Evolutionary conservation across 1,284 basidiomycete species (phyloP).

Genomic region (Thecaphora frezii): DNA sequence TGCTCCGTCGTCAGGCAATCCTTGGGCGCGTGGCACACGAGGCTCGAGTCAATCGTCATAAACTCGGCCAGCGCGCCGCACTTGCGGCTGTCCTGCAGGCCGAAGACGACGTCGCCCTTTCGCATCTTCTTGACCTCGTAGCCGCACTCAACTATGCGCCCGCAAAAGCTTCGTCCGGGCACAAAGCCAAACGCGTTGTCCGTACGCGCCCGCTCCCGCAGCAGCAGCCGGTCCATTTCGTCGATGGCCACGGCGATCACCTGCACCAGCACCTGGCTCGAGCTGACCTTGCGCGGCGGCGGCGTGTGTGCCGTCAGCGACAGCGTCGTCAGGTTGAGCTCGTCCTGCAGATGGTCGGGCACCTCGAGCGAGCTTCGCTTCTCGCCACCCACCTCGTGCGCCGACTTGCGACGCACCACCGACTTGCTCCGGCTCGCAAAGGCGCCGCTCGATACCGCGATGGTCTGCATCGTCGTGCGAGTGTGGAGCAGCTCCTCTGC

Average conservation of each 20-base stretch:
- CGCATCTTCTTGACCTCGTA: conserved; percentile 57
- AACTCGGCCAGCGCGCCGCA: conserved; percentile 60
- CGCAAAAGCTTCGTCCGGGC: conserved; percentile 60
- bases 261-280: conserved; percentile 60
- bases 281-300: conserved; percentile 58
- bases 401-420: conserved; percentile 25
- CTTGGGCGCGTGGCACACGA: conserved; percentile 59
- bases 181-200: conserved; percentile 59
- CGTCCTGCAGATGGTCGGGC: conserved; percentile 44
- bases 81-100: conserved; percentile 58
- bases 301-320: conserved; percentile 51
- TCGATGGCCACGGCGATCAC: conserved; percentile 60
- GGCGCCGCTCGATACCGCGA: conserved; percentile 46
- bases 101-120: conserved; percentile 61
- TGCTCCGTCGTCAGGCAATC: conserved; percentile 58
- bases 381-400: conserved; percentile 15
- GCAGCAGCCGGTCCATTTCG: conserved; percentile 53
- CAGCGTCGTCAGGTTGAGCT: conserved; percentile 41
- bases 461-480: conserved; percentile 54
- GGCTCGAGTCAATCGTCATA: conserved; percentile 57
- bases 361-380: conserved; percentile 31
- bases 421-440: conserved; percentile 23
- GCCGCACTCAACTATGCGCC: conserved; percentile 60
- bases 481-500: conserved; percentile 47
- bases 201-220: conserved; percentile 54